Evolutionary conservation across 305 asterid species (phyloP).

Genomic region (Caryopteris hybrid): DNA sequence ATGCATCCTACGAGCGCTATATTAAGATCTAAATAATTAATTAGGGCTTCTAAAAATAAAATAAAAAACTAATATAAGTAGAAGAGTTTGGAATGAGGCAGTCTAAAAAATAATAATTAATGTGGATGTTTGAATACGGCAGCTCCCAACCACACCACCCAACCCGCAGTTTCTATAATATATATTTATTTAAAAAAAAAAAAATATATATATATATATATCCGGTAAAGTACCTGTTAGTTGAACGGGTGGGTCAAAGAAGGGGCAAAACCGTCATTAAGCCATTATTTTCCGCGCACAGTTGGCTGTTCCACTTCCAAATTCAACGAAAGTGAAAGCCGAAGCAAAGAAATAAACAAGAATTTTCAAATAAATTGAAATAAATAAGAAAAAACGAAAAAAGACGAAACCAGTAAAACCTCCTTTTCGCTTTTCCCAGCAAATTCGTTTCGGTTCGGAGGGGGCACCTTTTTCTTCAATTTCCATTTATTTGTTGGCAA

Average conservation of each 20-base stretch:
- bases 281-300: neutral
- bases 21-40: no score
- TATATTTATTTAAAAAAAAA: neutral
- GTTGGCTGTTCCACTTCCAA: neutral
- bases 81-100: no score
- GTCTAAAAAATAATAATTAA: no score
- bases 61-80: no score
- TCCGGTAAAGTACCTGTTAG: no score
- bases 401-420: neutral
- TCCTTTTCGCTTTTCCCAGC: neutral
- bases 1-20: no score
- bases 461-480: neutral
- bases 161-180: no score
- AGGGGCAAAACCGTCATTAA: neutral
- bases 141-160: no score
- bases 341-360: no score
- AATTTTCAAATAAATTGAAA: neutral
- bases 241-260: neutral
- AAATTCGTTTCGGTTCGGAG: neutral
- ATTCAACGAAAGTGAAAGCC: no score
- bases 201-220: neutral
- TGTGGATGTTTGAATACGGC: no score
- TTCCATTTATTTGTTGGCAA: neutral
- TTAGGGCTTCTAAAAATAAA: no score
- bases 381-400: neutral